phyloP scores from a whole-genome alignment of 129 eudicot species.

The Flaveria brownii region DNA sequence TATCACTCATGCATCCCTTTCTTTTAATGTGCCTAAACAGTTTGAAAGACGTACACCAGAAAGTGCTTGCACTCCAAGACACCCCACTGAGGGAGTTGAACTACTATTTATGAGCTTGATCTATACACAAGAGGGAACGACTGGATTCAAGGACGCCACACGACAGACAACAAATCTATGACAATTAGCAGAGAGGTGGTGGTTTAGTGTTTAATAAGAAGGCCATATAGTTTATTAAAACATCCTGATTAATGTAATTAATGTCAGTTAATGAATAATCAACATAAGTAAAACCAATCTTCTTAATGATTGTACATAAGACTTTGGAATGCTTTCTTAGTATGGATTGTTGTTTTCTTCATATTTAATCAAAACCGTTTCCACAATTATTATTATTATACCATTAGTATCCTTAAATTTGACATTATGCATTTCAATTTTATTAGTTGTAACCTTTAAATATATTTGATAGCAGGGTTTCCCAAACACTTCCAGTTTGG shows the following conservation, averaged over 20 bases:
- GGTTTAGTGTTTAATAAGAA: too few relatives aligned
- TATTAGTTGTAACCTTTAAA: conserved; percentile 6
- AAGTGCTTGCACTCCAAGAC: too few relatives aligned
- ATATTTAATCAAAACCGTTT: conserved; percentile 20
- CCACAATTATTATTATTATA: neutral
- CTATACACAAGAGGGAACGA: too few relatives aligned
- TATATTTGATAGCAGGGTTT: neutral
- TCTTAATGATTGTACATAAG: neutral
- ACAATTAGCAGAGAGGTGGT: too few relatives aligned
- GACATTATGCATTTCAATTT: conserved; percentile 29
- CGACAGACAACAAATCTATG: too few relatives aligned
- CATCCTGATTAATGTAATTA: neutral
- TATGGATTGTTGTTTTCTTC: neutral
- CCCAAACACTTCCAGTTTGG: conserved; percentile 12
- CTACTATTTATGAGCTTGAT: too few relatives aligned
- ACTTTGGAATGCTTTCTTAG: neutral
- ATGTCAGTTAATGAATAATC: neutral
- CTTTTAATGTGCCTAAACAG: too few relatives aligned
- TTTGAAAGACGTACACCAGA: too few relatives aligned
- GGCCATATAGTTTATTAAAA: neutral
- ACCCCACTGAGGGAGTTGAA: too few relatives aligned
- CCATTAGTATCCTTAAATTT: conserved; percentile 18
- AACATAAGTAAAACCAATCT: neutral
- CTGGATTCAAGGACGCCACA: too few relatives aligned
- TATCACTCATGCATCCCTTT: too few relatives aligned